phyloP scores from a whole-genome alignment of 768 basidiomycete species.

The Epithele typhae region DNA sequence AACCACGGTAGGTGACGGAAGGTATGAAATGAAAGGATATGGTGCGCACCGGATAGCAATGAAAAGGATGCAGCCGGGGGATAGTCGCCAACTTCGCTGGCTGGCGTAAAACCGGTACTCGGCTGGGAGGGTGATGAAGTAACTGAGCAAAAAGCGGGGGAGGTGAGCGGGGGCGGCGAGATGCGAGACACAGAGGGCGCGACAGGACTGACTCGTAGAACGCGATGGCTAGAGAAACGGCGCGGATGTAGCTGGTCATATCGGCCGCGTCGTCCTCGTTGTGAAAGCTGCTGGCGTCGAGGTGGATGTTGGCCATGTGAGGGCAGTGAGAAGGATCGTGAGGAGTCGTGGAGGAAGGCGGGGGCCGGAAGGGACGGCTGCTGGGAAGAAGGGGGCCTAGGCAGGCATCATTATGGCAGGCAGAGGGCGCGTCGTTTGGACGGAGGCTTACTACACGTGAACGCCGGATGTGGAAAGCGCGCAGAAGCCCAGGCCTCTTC shows the following conservation, averaged over 20 bases:
- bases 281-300: background rate
- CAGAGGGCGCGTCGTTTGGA: no score
- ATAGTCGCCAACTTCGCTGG: conserved; percentile 18
- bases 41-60: conserved; percentile 42
- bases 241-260: conserved; percentile 27
- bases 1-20: no score
- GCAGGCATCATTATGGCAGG: no score
- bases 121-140: conserved; percentile 22
- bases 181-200: background rate
- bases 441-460: no score
- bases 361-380: no score
- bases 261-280: conserved; percentile 1
- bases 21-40: background rate
- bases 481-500: no score
- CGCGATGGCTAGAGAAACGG: conserved; percentile 33
- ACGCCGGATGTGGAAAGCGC: no score
- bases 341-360: no score
- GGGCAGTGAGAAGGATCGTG: no score
- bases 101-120: conserved; percentile 22
- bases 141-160: conserved; percentile 8
- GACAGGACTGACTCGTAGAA: conserved; percentile 31
- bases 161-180: background rate
- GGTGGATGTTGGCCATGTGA: background rate
- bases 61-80: conserved; percentile 35
- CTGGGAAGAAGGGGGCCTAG: no score